Percentiles rank a stretch among this genome's conserved stretches.
These are phyloP conservation scores for Leishmania major DNA, from an alignment of 208 protist genomes.

Conservation along the genomic window DNA sequence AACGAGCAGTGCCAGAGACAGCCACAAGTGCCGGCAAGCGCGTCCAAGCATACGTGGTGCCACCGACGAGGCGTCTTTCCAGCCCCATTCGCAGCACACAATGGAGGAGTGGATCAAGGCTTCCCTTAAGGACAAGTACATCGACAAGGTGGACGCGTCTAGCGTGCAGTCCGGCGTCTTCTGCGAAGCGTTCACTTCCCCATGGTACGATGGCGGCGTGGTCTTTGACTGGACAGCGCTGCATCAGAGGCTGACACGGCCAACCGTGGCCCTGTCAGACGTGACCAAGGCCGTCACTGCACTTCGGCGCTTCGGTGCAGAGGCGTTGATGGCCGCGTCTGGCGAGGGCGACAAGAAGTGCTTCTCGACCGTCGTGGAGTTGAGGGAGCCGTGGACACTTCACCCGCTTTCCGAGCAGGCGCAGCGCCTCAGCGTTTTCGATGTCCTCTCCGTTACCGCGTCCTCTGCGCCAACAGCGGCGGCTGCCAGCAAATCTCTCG, in stretches of 20 bases:
- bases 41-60: no score
- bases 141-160: constrained; percentile 16
- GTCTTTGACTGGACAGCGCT: constrained; percentile 66
- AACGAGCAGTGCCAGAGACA: not conserved
- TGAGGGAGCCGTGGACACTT: constrained; percentile 50
- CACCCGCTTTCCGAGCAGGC: constrained; percentile 60
- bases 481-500: not conserved
- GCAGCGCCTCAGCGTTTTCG: constrained; percentile 50
- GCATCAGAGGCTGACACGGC: constrained; percentile 40
- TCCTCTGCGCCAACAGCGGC: constrained; percentile 3
- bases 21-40: not conserved
- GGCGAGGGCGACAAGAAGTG: constrained; percentile 6
- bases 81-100: not conserved
- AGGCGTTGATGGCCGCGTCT: constrained; percentile 1
- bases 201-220: constrained; percentile 72
- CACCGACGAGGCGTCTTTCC: not conserved
- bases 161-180: constrained; percentile 36
- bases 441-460: constrained; percentile 2
- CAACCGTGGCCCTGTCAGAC: not conserved
- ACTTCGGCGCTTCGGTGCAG: constrained; percentile 8
- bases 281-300: not conserved
- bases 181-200: constrained; percentile 42
- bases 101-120: constrained; percentile 57
- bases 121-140: constrained; percentile 28
- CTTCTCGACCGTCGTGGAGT: constrained; percentile 48